Evolutionary conservation across 192 early-diverging fungal genomes (phyloP).

Genomic region (Cladochytrium replicatum): DNA sequence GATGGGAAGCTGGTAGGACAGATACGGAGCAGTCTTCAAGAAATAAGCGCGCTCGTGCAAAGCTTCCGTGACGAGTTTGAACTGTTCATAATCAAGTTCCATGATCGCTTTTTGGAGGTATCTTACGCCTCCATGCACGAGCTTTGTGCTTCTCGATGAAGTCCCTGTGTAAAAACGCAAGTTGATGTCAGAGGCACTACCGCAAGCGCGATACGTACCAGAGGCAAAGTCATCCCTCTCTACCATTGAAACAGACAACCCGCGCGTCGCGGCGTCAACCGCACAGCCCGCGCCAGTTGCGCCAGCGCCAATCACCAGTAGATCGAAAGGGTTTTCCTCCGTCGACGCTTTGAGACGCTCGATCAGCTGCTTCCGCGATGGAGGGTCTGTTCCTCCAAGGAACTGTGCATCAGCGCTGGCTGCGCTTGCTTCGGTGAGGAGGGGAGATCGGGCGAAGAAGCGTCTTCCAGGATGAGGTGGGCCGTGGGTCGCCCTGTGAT

Average conservation of each 20-base stretch:
- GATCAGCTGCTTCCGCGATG: slow-evolving; percentile 12
- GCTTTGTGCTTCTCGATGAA: slow-evolving; percentile 83
- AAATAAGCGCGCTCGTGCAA: slow-evolving; percentile 91
- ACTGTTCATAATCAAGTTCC: slow-evolving; percentile 92
- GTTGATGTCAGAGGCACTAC: too few relatives aligned
- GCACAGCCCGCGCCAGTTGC: slow-evolving; percentile 90
- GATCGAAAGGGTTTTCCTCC: slow-evolving; percentile 48
- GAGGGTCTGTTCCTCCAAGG: too few relatives aligned
- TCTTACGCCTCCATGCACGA: slow-evolving; percentile 94
- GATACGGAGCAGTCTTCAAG: slow-evolving; percentile 88
- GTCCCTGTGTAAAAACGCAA: too few relatives aligned
- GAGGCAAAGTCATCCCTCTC: slow-evolving; percentile 93
- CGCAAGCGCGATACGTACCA: too few relatives aligned
- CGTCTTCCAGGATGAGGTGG: too few relatives aligned
- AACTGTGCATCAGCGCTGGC: too few relatives aligned
- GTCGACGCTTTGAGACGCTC: slow-evolving; percentile 3
- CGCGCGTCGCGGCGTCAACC: slow-evolving; percentile 87
- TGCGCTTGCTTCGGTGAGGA: too few relatives aligned
- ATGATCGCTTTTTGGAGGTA: slow-evolving; percentile 94
- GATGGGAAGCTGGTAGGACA: slow-evolving; percentile 86
- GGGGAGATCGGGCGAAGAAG: too few relatives aligned
- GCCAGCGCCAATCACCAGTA: slow-evolving; percentile 88
- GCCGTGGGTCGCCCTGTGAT: too few relatives aligned
- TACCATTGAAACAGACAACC: slow-evolving; percentile 84
- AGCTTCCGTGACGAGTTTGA: slow-evolving; percentile 89